Percentiles rank a stretch among this genome's conserved stretches.
Conservation (phyloP, 306 rosid genomes). For the Citrullus colocynthis region DNA sequence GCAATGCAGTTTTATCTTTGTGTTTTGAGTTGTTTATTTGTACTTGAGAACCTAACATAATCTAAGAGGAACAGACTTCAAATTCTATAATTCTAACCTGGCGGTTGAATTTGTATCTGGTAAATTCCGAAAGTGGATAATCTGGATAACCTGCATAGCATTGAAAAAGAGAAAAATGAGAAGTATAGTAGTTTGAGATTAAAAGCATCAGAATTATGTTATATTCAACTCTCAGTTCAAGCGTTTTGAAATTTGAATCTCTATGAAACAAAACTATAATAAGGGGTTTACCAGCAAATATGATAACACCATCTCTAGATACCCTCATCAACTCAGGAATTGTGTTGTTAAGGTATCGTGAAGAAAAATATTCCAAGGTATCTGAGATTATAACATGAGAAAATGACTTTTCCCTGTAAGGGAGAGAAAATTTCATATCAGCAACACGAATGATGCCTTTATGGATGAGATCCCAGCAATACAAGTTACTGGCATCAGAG, state of each 20-base stretch:
- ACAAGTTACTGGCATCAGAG: slow-evolving; percentile 37
- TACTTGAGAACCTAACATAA: too few species aligned
- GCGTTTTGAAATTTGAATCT: not conserved
- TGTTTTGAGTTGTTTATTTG: too few species aligned
- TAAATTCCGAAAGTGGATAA: not conserved
- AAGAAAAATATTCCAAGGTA: slow-evolving; percentile 84
- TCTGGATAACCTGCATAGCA: not conserved
- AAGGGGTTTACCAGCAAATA: slow-evolving; percentile 52
- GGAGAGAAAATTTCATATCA: slow-evolving; percentile 61
- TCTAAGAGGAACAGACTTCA: not conserved
- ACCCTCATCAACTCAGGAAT: slow-evolving; percentile 77
- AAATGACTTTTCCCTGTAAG: slow-evolving; percentile 61
- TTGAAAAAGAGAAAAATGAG: not conserved
- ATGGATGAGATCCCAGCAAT: slow-evolving; percentile 57
- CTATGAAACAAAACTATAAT: not conserved
- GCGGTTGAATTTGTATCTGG: not conserved
- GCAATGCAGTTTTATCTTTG: too few species aligned
- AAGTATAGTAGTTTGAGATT: not conserved
- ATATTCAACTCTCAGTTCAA: not conserved
- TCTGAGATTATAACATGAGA: slow-evolving; percentile 72
- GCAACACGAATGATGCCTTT: slow-evolving; percentile 76
- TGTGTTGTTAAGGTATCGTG: slow-evolving; percentile 63
- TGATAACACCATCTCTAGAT: slow-evolving; percentile 60
- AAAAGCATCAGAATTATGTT: not conserved
- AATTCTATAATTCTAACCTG: not conserved